Conservation (phyloP, 1,139 yeast species). For the Geotrichum armillariae region DNA sequence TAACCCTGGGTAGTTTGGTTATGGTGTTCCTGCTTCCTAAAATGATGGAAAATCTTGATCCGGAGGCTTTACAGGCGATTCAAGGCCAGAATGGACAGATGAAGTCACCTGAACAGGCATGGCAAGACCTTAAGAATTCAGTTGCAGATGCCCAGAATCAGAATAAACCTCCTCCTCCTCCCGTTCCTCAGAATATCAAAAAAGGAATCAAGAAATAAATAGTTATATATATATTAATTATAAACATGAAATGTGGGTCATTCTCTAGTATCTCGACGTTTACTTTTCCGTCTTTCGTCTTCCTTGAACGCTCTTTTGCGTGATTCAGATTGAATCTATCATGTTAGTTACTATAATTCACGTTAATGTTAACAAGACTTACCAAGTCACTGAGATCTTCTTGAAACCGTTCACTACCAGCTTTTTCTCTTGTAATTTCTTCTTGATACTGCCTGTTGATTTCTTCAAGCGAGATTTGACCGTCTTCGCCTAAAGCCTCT, state of each 20-base stretch:
- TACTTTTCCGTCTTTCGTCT: conserved; percentile 13
- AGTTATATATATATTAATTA: conserved; percentile 1
- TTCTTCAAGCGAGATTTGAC: conserved; percentile 15
- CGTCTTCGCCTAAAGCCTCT: conserved; percentile 15
- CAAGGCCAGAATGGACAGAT: conserved; percentile 25
- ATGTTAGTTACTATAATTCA: not conserved
- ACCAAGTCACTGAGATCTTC: conserved; percentile 18
- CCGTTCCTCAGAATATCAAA: conserved; percentile 5
- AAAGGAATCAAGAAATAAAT: conserved; percentile 1
- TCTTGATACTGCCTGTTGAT: conserved; percentile 9
- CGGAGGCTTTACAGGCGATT: conserved; percentile 37
- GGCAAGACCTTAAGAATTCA: conserved; percentile 31
- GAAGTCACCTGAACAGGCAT: conserved; percentile 8
- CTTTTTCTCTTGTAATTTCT: conserved; percentile 10
- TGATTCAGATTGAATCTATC: conserved; percentile 17
- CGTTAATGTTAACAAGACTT: not conserved
- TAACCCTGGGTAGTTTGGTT: conserved; percentile 37
- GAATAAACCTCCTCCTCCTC: no score
- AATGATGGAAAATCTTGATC: conserved; percentile 38
- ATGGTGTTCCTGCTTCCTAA: conserved; percentile 40
- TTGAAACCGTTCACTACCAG: conserved; percentile 12
- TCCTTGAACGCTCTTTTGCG: conserved; percentile 17
- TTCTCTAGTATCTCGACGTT: conserved; percentile 16
- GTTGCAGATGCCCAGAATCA: conserved; percentile 29
- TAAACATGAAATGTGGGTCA: not conserved